Evolutionary conservation across 495 filamentous ascomycete genomes (phyloP), one percentile per base, ranked within the genome.

Genomic region (Staphylotrichum longicolle): DNA sequence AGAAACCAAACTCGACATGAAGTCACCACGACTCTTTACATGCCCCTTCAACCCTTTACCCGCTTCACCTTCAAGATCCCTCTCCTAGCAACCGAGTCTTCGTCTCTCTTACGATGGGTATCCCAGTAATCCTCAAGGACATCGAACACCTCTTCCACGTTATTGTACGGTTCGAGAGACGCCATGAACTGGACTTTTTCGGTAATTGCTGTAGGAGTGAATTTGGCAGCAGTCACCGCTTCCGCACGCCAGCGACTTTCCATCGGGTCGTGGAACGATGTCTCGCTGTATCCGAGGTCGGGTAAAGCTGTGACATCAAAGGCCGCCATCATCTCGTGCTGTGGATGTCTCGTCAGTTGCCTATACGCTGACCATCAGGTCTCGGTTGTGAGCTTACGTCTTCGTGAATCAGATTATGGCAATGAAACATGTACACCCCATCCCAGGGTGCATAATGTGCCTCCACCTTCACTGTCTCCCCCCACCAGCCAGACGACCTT

Each of bases 301-400:
- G 66, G 53, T 7, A 82, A 69, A n/a, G 62, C 70, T 7, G 79
- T 78, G 41, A 83, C 77, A 61, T 85, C 85, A 67, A 85, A 84
- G 12, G 82, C 83, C 1, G 75, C 82, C 83, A 85, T 84, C 83
- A 85, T 85, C 58, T 82, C 82, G 66, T 85, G 74, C 67, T 69
- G 45, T 20, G 7, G 33, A 11, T 15, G 33, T 4, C 2, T 11
- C 4, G 45, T 61, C 27, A 57, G 58, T 47, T 5, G 35, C 14
- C 10, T 9, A 42, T 3, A 64, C 20, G 20, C 20, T 27, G 20
- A 27, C 20, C 20, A 27, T 27, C 20, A 1, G 20, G 20, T 27
- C 20, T 27, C 20, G 20, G 20, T 27, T 27, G 20, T 27, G 20
- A 27, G 20, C 63, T 42, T 64, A 66, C 67, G 62, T 84, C 83